Evolutionary conservation across 495 filamentous ascomycete genomes (phyloP), one percentile per base, ranked within the genome.

Genomic region (Aspergillus heteromorphus): DNA sequence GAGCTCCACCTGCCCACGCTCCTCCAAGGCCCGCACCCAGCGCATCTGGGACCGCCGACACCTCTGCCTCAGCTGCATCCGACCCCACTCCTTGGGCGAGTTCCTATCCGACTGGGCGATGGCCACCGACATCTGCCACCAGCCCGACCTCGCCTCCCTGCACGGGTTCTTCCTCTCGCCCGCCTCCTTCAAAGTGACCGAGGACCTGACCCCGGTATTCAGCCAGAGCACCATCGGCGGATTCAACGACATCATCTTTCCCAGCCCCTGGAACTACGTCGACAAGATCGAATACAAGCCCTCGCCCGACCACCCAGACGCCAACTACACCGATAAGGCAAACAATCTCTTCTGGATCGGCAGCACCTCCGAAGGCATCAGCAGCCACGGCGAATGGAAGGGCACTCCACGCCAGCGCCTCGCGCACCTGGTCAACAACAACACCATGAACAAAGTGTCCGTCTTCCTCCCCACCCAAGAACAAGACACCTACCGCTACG

Each of bases 71-170:
- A 68, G 73, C 18, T 92, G 89, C 61, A 63, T 76, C 2, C 65
- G 61, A 0, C 86, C 87, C 1, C 89, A 95, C 53, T 87, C 87
- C 0, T 60, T 82, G n/a, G 82, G 80, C 6, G 79, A 82, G 16
- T 91, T 86, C 58, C 73, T 88, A 0, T 66, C 73, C 20, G 74
- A 89, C 59, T 91, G 86, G 82, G 70, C 79, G 14, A 63, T 82
- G 10, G 79, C 85, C 4, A 78, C 81, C 8, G 79, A 87, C 25
- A 77, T 87, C 42, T 95, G 89, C 64, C 87, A 91, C 56, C 89
- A 95, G 60, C 84, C 89, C 1, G 89, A 95, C 58, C 74, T 95
- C 40, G 80, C 83, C 16, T 75, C 82, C 34, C 74, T 91, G 2
- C 89, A 92, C 59, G 85, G 87, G 34, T 79, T 91, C 51, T 75